phyloP scores from a whole-genome alignment of 306 rosid species.

The Rubus parviflorus region DNA sequence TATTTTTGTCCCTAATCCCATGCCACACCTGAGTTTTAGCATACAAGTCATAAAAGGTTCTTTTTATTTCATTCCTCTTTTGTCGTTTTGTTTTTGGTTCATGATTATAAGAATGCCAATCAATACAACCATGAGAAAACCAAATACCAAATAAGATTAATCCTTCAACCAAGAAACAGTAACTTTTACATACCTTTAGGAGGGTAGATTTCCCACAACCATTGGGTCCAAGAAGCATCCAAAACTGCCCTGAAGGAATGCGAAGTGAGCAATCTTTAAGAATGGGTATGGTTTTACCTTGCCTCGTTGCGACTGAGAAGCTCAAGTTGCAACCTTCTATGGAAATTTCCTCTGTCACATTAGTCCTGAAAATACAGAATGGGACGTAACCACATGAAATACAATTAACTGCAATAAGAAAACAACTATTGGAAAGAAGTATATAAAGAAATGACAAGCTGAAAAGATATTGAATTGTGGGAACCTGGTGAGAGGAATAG shows the following conservation, averaged over 20 bases:
- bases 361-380: slow-evolving; percentile 34
- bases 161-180: slow-evolving; percentile 3
- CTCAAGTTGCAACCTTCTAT: slow-evolving; percentile 60
- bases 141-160: background rate
- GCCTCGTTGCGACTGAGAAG: slow-evolving; percentile 55
- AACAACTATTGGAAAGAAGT: background rate
- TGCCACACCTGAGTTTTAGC: no score
- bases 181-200: slow-evolving; percentile 52
- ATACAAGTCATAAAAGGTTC: background rate
- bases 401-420: background rate
- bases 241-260: slow-evolving; percentile 78
- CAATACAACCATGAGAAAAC: background rate
- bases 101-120: background rate
- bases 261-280: slow-evolving; percentile 72
- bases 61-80: background rate
- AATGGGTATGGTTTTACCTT: slow-evolving; percentile 45
- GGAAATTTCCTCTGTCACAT: slow-evolving; percentile 40
- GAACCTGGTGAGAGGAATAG: slow-evolving; percentile 27
- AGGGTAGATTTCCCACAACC: slow-evolving; percentile 92
- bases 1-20: background rate
- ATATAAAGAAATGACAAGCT: slow-evolving; percentile 38
- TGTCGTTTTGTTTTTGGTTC: background rate
- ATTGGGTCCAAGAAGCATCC: slow-evolving; percentile 96
- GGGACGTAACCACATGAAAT: background rate
- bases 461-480: slow-evolving; percentile 7